Evolutionary conservation across 2,329 filamentous ascomycete species (phyloP).

Genomic region (Sordariomycetes sp.): DNA sequence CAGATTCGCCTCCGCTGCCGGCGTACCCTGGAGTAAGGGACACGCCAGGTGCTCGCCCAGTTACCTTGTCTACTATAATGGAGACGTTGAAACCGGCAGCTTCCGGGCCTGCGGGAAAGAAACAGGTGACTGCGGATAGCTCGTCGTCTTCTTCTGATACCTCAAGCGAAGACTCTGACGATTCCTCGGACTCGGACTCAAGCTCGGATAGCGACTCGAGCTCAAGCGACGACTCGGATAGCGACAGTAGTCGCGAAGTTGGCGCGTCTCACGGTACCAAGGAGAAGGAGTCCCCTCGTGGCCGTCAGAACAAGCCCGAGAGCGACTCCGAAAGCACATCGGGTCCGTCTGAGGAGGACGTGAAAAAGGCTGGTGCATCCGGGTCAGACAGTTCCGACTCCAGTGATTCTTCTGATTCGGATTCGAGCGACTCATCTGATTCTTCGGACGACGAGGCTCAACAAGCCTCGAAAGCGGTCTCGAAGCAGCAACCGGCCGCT

Average conservation of each 20-base stretch:
- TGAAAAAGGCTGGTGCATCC: neutral
- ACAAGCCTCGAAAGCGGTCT: neutral
- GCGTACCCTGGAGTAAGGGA: slow-evolving; percentile 6
- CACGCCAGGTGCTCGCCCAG: slow-evolving; percentile 1
- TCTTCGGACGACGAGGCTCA: neutral
- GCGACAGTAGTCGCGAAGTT: neutral
- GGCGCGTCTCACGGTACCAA: too few species aligned
- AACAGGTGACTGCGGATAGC: neutral
- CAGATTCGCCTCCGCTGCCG: neutral
- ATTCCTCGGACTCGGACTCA: slow-evolving; percentile 13
- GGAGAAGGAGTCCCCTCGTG: too few species aligned
- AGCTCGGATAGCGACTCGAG: slow-evolving; percentile 19
- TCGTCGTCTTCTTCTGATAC: neutral
- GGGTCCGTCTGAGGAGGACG: slow-evolving; percentile 1
- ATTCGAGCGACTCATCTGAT: slow-evolving; percentile 1
- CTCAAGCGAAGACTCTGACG: neutral
- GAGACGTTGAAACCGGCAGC: neutral
- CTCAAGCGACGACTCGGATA: slow-evolving; percentile 14
- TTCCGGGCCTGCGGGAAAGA: neutral
- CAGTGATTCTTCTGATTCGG: neutral
- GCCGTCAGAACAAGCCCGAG: slow-evolving; percentile 6
- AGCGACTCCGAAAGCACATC: slow-evolving; percentile 8
- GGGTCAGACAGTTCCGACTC: neutral
- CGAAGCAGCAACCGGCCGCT: too few species aligned
- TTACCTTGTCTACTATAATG: neutral